Base-by-base conservation (phyloP, 1,284 basidiomycete genomes). In the Malassezia japonica region DNA sequence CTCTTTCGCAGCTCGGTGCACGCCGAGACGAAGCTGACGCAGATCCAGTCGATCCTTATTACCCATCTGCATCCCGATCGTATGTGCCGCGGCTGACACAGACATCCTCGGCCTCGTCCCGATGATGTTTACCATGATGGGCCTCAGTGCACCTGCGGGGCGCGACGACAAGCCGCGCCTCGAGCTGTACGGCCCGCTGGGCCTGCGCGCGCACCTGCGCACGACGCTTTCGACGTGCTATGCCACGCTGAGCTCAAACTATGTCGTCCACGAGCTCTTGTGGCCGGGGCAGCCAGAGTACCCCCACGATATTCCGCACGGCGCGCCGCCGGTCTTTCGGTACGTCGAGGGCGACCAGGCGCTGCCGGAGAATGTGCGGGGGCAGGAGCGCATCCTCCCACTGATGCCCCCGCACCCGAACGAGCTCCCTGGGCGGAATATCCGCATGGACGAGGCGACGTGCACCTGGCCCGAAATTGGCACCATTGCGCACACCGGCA, bases 11-110 rank as follows among this genome's bases (percentile, higher is more conserved):
- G 60, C 4, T 46, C 58, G 28, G 50, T 70, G 5, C 61, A 64
- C 15, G 60, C 63, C 12, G 65, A 68, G 20, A 63, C 60, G 29
- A 60, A 57, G 18, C 54, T 70, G 1, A 45, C 61, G 3, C 62
- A 62, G n/a, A 55, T 72, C 25, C 59, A 47, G n/a, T 62, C 59
- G 9, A 65, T 70, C 34, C 58, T 72, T 37, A 58, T 72, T 46
- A 70, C 69, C 0, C 69, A 72, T 47, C 48, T 72, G 6, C 69
- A 72, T 35, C 61, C 61, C 6, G 69, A 70, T 46, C 69, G 47
- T 54, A 35, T 21, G 49, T 45, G 23, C 16, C 18, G 6, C 25
- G 9, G 9, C 6, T 44, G 24, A 34, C 25, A n/a, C 29, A 53
- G 49, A 65, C 37, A 60, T 67, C 6, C 56, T 68, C 8, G 69